These are phyloP conservation scores for Turritis glabra DNA, from an alignment of 345 rosid species.

Conservation along the genomic window DNA sequence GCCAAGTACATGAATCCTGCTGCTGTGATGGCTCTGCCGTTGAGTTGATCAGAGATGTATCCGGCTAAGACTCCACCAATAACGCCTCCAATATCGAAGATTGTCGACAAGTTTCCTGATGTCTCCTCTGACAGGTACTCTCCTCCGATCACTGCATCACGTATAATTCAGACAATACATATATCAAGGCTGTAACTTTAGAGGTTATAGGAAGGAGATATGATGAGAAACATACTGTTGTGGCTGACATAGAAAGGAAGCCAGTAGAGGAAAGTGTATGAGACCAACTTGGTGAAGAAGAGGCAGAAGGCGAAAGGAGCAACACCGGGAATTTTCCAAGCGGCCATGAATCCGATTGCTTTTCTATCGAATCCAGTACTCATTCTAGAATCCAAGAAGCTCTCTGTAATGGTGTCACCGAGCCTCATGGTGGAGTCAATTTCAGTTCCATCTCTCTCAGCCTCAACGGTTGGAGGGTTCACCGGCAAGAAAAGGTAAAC, in stretches of 20 bases:
- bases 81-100: constrained; percentile 95
- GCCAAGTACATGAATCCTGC: constrained; percentile 91
- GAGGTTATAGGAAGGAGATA: not conserved
- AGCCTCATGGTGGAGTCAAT: constrained; percentile 52
- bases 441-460: constrained; percentile 62
- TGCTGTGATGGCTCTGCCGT: constrained; percentile 90
- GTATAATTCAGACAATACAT: not conserved
- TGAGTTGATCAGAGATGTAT: constrained; percentile 72
- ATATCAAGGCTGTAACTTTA: not conserved
- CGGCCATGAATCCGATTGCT: constrained; percentile 84
- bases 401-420: constrained; percentile 58
- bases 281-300: constrained; percentile 91
- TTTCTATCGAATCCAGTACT: constrained; percentile 42
- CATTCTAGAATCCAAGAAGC: constrained; percentile 52
- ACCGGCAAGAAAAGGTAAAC: constrained; percentile 76
- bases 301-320: constrained; percentile 93
- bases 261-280: constrained; percentile 97
- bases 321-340: constrained; percentile 96
- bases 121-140: constrained; percentile 70
- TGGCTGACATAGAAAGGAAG: constrained; percentile 96
- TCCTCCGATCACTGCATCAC: constrained; percentile 76
- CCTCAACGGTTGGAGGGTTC: constrained; percentile 72
- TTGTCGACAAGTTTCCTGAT: constrained; percentile 83
- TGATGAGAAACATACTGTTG: constrained; percentile 54
- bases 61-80: constrained; percentile 93